Evolutionary conservation across 2,329 filamentous ascomycete genomes (phyloP).

Genomic region (Diaporthe citriasiana): DNA sequence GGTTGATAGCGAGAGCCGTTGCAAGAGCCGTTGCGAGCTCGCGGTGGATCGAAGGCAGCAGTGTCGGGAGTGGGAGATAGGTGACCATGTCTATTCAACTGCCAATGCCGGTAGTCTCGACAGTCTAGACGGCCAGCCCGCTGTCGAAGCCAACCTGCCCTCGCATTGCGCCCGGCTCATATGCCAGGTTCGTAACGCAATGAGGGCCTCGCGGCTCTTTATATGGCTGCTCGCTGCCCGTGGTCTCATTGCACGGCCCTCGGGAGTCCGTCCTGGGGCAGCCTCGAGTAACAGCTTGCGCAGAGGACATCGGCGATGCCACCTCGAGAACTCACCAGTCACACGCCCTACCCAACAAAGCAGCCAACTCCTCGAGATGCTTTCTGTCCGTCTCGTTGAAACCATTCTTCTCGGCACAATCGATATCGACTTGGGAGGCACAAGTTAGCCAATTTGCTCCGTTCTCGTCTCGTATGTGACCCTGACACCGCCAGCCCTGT

Average conservation of each 20-base stretch:
- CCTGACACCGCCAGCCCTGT: background rate
- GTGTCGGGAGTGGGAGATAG: background rate
- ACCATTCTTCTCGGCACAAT: conserved; percentile 76
- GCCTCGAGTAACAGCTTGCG: background rate
- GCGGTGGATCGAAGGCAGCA: background rate
- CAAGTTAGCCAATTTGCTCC: background rate
- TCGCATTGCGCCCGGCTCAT: background rate
- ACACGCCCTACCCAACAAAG: conserved; percentile 70
- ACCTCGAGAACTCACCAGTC: conserved; percentile 67
- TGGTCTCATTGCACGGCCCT: background rate
- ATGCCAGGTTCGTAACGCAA: conserved; percentile 43
- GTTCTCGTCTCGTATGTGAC: background rate
- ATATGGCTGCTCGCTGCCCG: background rate
- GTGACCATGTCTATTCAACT: background rate
- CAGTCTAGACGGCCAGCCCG: background rate
- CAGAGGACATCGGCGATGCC: background rate
- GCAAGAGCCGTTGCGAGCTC: background rate
- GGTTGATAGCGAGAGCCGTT: background rate
- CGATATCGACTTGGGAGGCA: conserved; percentile 71
- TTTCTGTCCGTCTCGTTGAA: conserved; percentile 78
- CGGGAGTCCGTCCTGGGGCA: background rate
- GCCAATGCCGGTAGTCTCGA: background rate
- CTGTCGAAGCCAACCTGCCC: background rate
- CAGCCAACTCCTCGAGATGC: conserved; percentile 76
- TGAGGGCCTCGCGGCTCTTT: background rate